Base-by-base conservation (phyloP, 805 yeast species). In the Saturnispora ahearnii region DNA sequence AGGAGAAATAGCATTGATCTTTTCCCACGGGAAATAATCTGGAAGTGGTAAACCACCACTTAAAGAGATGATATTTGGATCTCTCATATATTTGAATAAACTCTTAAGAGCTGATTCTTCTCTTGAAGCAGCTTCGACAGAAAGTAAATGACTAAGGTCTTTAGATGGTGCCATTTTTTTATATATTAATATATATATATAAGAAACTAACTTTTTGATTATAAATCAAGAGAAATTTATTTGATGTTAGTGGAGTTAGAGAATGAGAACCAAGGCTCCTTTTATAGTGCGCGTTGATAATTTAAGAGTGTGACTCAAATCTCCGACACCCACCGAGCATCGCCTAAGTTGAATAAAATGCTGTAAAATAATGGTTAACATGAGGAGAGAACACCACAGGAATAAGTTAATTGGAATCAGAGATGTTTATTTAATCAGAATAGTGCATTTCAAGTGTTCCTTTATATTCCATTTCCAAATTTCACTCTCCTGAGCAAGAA, bases 21-120 rank as follows among this genome's bases (percentile, higher is more conserved):
- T 78, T 60, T 89, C 87, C 77, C 91, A 87, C 41, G 99, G 98
- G 77, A 91, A 91, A 68, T 87, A 85, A 55, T 85, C 91, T 26
- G 96, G 72, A 64, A 87, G 71, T 12, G 99, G 99, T 59, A 91
- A 77, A 7, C 99, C 99, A 59, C 98, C 99, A 49, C 97, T 98
- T 50, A 91, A 77, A 63, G 89, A 90, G 50, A 88, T 81, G 62
- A 93, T 73, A 48, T 82, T 79, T 32, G 96, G 96, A 55, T 78
- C 75, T 41, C 72, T 71, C 61, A 72, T 84, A 71, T 85, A 84
- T 62, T 80, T 81, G 73, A 91, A 87, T 15, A 95, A 95, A 37
- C 79, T 70, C 70, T 93, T 91, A 68, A 91, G 76, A 12, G 87
- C 83, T 11, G 96, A 88, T 33, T 84, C 79, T 45, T 75, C 70